phyloP scores from a whole-genome alignment of 768 basidiomycete genomes.

The Phylloporus rhodoxanthus region DNA sequence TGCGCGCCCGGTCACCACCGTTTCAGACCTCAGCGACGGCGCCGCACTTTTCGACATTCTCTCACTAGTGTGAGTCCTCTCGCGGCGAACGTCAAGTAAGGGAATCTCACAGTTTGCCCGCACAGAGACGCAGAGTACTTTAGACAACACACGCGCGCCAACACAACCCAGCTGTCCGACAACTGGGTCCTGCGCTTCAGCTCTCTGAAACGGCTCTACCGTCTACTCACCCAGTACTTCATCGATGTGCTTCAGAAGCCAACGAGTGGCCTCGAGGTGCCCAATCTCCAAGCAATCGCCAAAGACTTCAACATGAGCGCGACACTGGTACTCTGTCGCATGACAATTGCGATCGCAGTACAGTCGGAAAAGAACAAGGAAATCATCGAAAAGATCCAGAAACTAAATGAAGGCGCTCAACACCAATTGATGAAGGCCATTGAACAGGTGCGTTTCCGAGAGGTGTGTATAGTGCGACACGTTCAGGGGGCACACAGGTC shows the following conservation, averaged over 20 bases:
- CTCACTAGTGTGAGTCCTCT: slow-evolving; percentile 57
- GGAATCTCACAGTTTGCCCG: slow-evolving; percentile 6
- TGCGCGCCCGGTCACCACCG: slow-evolving; percentile 51
- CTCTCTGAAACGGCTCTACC: slow-evolving; percentile 76
- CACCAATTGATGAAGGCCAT: slow-evolving; percentile 90
- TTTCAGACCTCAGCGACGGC: slow-evolving; percentile 76
- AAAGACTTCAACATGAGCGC: slow-evolving; percentile 64
- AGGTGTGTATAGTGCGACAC: background rate
- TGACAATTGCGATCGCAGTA: slow-evolving; percentile 81
- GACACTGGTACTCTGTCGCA: slow-evolving; percentile 68
- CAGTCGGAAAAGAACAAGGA: slow-evolving; percentile 86
- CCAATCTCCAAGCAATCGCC: slow-evolving; percentile 80
- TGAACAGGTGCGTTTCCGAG: slow-evolving; percentile 62
- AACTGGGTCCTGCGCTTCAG: slow-evolving; percentile 89
- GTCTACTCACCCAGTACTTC: slow-evolving; percentile 85
- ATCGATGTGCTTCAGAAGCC: slow-evolving; percentile 79
- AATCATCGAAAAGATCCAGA: slow-evolving; percentile 86
- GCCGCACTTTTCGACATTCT: slow-evolving; percentile 71
- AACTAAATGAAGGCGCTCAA: slow-evolving; percentile 75
- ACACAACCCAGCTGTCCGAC: slow-evolving; percentile 60
- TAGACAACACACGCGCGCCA: slow-evolving; percentile 50
- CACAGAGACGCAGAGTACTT: slow-evolving; percentile 77
- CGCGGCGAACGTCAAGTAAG: background rate
- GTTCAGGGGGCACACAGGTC: slow-evolving; percentile 40
- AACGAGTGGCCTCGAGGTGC: slow-evolving; percentile 73